Conservation (phyloP, 345 rosid species). For the Cardamine chenopodiifolia region DNA sequence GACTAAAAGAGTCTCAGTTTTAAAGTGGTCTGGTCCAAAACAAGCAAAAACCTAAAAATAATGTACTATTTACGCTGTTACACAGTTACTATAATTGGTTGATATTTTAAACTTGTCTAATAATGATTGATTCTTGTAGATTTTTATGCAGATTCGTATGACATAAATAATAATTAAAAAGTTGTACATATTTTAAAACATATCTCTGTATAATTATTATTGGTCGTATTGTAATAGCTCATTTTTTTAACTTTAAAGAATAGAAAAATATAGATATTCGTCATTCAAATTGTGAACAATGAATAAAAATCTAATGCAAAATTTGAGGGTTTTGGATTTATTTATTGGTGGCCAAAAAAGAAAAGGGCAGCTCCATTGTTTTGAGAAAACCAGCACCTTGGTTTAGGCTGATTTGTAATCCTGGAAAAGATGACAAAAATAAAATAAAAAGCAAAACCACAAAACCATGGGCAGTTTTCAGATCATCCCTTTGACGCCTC, state of each 20-base stretch:
- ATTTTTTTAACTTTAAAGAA: not conserved
- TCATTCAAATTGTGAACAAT: not conserved
- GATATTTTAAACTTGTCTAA: not conserved
- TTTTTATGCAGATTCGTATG: not conserved
- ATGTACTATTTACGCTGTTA: not conserved
- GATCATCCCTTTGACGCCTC: slow-evolving; percentile 20
- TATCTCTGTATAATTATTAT: not conserved
- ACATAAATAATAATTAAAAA: not conserved
- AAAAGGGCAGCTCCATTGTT: slow-evolving; percentile 34
- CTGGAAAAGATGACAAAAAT: slow-evolving; percentile 15
- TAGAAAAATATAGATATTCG: not conserved
- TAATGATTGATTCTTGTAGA: not conserved
- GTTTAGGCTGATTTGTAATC: slow-evolving; percentile 28
- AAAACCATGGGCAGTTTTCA: slow-evolving; percentile 71
- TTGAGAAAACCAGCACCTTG: slow-evolving; percentile 39
- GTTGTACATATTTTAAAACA: not conserved
- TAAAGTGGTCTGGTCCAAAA: not conserved
- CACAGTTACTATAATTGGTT: not conserved
- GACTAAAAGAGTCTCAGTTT: not conserved
- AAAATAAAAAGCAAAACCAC: slow-evolving; percentile 41
- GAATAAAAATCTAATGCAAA: not conserved
- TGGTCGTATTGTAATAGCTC: not conserved
- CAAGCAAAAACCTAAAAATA: not conserved
- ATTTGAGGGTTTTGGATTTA: not conserved
- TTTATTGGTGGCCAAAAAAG: too few relatives aligned